Percentiles rank a stretch among this genome's conserved stretches.
These are phyloP conservation scores for Fraxinus ornus DNA, from an alignment of 305 asterid species.

Conservation along the genomic window DNA sequence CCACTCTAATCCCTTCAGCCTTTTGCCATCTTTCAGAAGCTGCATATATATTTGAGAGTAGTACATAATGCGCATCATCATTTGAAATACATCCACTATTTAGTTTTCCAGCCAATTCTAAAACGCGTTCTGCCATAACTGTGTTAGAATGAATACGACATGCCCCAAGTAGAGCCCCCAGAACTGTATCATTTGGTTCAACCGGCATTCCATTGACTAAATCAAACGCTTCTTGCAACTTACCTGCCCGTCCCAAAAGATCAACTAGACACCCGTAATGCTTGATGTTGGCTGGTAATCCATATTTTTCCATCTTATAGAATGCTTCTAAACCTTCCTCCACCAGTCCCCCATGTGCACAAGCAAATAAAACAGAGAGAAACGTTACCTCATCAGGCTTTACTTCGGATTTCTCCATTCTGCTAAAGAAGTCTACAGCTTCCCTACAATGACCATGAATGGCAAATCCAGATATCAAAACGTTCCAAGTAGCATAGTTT, in stretches of 20 bases:
- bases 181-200: constrained; percentile 54
- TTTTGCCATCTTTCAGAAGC: constrained; percentile 80
- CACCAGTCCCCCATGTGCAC: constrained; percentile 76
- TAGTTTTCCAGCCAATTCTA: constrained; percentile 40
- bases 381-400: constrained; percentile 59
- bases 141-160: constrained; percentile 55
- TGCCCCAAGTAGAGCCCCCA: constrained; percentile 77
- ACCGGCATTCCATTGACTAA: constrained; percentile 61
- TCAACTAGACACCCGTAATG: constrained; percentile 82
- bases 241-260: constrained; percentile 78
- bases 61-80: constrained; percentile 44
- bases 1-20: constrained; percentile 57
- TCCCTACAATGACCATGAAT: constrained; percentile 56
- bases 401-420: constrained; percentile 51
- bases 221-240: constrained; percentile 55
- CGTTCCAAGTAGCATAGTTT: constrained; percentile 59
- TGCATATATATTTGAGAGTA: constrained; percentile 63
- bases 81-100: constrained; percentile 18
- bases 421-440: constrained; percentile 48
- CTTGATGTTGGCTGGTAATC: constrained; percentile 52
- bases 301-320: constrained; percentile 54
- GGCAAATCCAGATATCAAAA: constrained; percentile 62
- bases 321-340: constrained; percentile 64
- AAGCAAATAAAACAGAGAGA: constrained; percentile 66
- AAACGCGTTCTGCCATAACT: constrained; percentile 39